These are phyloP conservation scores for Exobasidium cylindrosporum DNA, from an alignment of 1,284 basidiomycete species.

Conservation along the genomic window DNA sequence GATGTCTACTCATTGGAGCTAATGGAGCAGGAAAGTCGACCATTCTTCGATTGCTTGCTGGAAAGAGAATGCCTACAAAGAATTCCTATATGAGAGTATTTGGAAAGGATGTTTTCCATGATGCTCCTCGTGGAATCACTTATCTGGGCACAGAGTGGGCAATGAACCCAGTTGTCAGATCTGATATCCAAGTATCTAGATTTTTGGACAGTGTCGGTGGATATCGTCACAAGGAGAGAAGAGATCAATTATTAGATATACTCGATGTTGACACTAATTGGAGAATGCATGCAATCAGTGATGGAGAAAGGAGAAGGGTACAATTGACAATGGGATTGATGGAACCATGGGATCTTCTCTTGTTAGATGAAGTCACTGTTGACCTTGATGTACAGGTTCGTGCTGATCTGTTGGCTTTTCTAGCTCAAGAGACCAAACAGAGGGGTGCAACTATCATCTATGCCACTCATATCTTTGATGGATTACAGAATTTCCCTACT, in stretches of 20 bases:
- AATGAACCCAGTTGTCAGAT: slow-evolving; percentile 89
- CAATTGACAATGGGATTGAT: slow-evolving; percentile 97
- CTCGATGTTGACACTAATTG: slow-evolving; percentile 78
- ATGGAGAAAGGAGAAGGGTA: slow-evolving; percentile 88
- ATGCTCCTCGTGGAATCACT: slow-evolving; percentile 58
- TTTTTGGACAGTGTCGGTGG: slow-evolving; percentile 84
- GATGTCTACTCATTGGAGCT: slow-evolving; percentile 53
- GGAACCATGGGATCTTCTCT: slow-evolving; percentile 86
- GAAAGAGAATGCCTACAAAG: slow-evolving; percentile 62
- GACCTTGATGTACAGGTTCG: slow-evolving; percentile 97
- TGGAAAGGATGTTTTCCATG: slow-evolving; percentile 51
- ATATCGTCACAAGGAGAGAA: slow-evolving; percentile 83
- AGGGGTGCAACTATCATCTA: slow-evolving; percentile 88
- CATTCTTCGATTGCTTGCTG: slow-evolving; percentile 86
- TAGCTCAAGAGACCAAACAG: slow-evolving; percentile 75
- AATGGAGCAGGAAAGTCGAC: slow-evolving; percentile 87
- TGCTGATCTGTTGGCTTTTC: slow-evolving; percentile 80
- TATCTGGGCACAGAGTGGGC: slow-evolving; percentile 80
- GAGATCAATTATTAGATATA: slow-evolving; percentile 82
- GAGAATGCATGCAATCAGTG: slow-evolving; percentile 86
- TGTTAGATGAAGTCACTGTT: slow-evolving; percentile 96
- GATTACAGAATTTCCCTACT: slow-evolving; percentile 51
- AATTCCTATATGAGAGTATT: slow-evolving; percentile 44
- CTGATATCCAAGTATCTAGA: slow-evolving; percentile 60
- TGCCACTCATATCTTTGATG: slow-evolving; percentile 55